Base-by-base conservation (phyloP, 495 filamentous ascomycete genomes). In the Podospora pseudocomata region DNA sequence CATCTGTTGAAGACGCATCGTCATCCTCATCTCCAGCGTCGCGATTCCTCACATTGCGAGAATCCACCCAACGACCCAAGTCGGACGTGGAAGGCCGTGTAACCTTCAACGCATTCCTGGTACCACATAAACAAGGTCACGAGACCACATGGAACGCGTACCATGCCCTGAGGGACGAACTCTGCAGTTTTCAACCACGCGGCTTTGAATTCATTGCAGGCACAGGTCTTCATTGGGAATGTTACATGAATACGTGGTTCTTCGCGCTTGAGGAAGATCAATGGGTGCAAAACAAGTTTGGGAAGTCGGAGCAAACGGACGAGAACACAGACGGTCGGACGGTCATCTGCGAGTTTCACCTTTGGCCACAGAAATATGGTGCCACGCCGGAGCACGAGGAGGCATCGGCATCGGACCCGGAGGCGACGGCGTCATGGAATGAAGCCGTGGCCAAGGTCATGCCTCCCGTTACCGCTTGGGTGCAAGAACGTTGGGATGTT, bases 401-500 rank as follows among this genome's bases (percentile, higher is more conserved):
- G n/a, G 67, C 60, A 1, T 60, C 62, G 65, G 68, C 72, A 2
- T 39, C 15, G 19, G 60, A 65, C 67, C 68, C 66, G 20, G 62
- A 18, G 64, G 69, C 65, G 28, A 70, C 56, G 62, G 69, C 69
- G 64, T 73, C 71, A 69, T 76, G 74, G 74, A 18, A 20, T n/a
- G 19, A 63, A 23, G 61, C 66, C 0, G 32, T 73, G 59, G 72
- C 67, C 2, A 61, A 66, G 55, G 69, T 69, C 54, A 76, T 69
- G 74, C 74, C 74, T 30, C 72, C 72, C 11, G 71, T 71, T 58
- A 72, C 64, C 27, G 69, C 69, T 44, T 76, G 72, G 74, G 67
- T 62, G 30, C 71, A 74, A 65, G 72, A 76, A 67, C 74, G 72
- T 65, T 76, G 72, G 74, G 69, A 74, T 56, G 65, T 76, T 39